Evolutionary conservation across 148 eudicot genomes (phyloP).

Genomic region (Cornus florida): DNA sequence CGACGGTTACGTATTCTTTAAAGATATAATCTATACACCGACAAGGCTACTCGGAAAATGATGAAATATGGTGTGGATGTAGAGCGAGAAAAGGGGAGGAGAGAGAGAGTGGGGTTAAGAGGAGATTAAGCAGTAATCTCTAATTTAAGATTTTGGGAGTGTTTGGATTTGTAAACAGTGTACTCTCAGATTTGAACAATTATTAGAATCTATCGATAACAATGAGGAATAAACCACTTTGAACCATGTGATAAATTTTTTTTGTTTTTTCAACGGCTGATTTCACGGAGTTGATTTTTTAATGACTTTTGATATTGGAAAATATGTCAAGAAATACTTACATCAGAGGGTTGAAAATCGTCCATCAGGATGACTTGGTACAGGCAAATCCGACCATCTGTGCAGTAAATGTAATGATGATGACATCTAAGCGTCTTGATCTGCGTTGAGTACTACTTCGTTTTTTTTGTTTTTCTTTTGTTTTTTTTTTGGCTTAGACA

Average conservation of each 20-base stretch:
- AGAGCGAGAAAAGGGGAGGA: not conserved
- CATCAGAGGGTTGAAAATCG: not conserved
- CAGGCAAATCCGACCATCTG: not conserved
- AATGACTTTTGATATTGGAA: not conserved
- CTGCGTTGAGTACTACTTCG: no score
- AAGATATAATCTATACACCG: not conserved
- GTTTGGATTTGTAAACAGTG: not conserved
- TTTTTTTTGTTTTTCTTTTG: no score
- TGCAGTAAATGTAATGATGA: not conserved
- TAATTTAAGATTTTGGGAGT: not conserved
- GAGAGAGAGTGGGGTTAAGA: slow-evolving; percentile 2
- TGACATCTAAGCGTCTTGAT: not conserved
- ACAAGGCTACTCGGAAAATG: slow-evolving; percentile 10
- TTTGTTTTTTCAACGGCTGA: no score
- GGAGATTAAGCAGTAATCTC: slow-evolving; percentile 4
- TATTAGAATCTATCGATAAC: not conserved
- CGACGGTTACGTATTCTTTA: not conserved
- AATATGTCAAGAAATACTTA: not conserved
- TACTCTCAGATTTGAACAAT: not conserved
- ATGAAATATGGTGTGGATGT: slow-evolving; percentile 12
- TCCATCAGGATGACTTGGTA: not conserved
- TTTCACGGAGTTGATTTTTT: no score
- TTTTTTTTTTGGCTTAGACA: no score
- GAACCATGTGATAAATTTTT: not conserved
- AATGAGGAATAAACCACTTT: not conserved